phyloP scores from a whole-genome alignment of 352 stramenopile species.

The Phytopythium delawarense region DNA sequence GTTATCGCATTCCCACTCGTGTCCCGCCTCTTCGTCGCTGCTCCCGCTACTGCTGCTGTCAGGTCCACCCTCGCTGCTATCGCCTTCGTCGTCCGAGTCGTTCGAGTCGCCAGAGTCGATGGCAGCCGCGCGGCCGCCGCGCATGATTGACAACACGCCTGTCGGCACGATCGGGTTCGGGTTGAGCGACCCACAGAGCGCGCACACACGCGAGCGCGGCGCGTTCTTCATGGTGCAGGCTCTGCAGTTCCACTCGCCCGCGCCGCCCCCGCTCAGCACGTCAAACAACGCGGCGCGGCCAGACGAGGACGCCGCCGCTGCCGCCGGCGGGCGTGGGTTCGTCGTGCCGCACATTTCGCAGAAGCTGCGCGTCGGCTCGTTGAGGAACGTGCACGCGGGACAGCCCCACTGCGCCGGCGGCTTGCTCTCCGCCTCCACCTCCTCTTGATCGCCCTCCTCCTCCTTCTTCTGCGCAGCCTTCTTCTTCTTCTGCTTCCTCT shows the following conservation, averaged over 20 bases:
- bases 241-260: conserved; percentile 52
- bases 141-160: conserved; percentile 34
- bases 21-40: conserved; percentile 17
- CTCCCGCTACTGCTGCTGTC: conserved; percentile 1
- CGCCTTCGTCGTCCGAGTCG: conserved; percentile 24
- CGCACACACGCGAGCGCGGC: conserved; percentile 39
- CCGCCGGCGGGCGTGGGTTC: conserved; percentile 33
- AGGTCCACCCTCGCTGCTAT: conserved; percentile 17
- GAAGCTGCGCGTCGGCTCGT: conserved; percentile 49
- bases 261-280: not conserved
- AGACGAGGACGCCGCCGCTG: not conserved
- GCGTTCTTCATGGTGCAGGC: conserved; percentile 73
- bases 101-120: conserved; percentile 15
- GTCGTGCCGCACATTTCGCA: conserved; percentile 76
- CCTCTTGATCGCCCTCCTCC: conserved; percentile 1
- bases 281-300: not conserved
- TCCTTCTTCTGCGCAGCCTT: not conserved
- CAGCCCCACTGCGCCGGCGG: conserved; percentile 46
- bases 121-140: conserved; percentile 15
- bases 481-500: conserved; percentile 2
- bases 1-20: conserved; percentile 1
- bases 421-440: conserved; percentile 2
- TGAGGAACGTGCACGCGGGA: conserved; percentile 65
- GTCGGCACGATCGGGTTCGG: conserved; percentile 32
- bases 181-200: conserved; percentile 62